Evolutionary conservation across 805 yeast genomes (phyloP).

Genomic region (Yarrowia sp.): DNA sequence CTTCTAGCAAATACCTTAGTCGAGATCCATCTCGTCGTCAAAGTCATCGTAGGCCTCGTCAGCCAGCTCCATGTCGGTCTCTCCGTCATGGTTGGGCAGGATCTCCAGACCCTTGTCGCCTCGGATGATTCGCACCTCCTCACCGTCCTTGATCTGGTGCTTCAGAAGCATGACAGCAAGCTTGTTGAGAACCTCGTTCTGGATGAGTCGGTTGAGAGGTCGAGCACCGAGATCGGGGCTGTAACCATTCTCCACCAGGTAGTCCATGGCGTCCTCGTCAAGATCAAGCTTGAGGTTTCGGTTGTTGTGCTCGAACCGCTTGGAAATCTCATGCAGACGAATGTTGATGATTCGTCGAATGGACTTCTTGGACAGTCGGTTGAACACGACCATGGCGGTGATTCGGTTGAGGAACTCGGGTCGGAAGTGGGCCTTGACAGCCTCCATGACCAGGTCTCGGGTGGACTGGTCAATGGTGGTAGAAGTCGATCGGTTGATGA

Average conservation of each 20-base stretch:
- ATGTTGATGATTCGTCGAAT: constrained; percentile 90
- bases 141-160: constrained; percentile 89
- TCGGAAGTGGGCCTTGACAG: constrained; percentile 88
- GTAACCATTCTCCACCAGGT: constrained; percentile 84
- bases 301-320: constrained; percentile 83
- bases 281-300: constrained; percentile 75
- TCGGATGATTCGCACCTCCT: constrained; percentile 70
- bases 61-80: constrained; percentile 63
- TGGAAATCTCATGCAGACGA: constrained; percentile 82
- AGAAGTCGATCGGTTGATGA: constrained; percentile 69
- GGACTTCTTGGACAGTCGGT: constrained; percentile 88
- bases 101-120: constrained; percentile 74
- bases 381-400: constrained; percentile 90
- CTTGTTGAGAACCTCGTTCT: constrained; percentile 82
- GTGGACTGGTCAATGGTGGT: constrained; percentile 68
- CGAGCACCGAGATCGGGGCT: constrained; percentile 95
- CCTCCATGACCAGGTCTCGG: constrained; percentile 77
- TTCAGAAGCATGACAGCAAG: constrained; percentile 87
- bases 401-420: constrained; percentile 98
- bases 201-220: constrained; percentile 88
- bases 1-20: constrained; percentile 35
- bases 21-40: constrained; percentile 45
- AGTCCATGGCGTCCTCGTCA: constrained; percentile 79
- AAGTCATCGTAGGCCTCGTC: constrained; percentile 56
- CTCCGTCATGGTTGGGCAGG: constrained; percentile 80